phyloP scores from a whole-genome alignment of 2,329 filamentous ascomycete species.

The Ascochyta viciae-villosae region DNA sequence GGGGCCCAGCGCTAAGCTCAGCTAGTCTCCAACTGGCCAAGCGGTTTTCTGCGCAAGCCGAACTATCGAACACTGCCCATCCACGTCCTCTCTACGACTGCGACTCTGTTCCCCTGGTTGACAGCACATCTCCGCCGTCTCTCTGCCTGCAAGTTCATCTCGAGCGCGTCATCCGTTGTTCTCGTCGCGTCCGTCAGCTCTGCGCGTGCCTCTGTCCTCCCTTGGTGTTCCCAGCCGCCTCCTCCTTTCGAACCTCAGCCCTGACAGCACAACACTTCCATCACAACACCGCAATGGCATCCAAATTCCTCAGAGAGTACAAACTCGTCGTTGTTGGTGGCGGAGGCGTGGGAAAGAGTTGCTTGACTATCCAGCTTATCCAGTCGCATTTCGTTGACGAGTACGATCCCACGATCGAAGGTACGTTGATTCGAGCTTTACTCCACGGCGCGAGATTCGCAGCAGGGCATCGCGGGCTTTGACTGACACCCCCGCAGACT shows the following conservation, averaged over 20 bases:
- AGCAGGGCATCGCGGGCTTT: not conserved
- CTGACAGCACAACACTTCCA: conserved; percentile 5
- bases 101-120: conserved; percentile 16
- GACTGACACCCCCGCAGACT: conserved; percentile 67
- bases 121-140: conserved; percentile 8
- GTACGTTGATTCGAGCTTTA: conserved; percentile 57
- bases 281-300: conserved; percentile 32
- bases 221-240: conserved; percentile 11
- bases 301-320: conserved; percentile 61
- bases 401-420: conserved; percentile 99
- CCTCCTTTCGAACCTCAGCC: conserved; percentile 22
- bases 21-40: not conserved
- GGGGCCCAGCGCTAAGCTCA: not conserved
- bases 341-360: conserved; percentile 98
- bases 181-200: conserved; percentile 17
- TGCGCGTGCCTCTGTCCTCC: conserved; percentile 26
- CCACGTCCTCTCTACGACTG: conserved; percentile 6
- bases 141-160: conserved; percentile 9
- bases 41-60: conserved; percentile 12
- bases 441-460: not conserved
- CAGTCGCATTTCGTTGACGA: conserved; percentile 97
- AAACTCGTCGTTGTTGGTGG: conserved; percentile 89
- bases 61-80: conserved; percentile 12
- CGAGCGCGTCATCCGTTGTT: conserved; percentile 24
- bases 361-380: conserved; percentile 87